Conservation (phyloP, 2,329 filamentous ascomycete genomes). For the Beauveria sp. region DNA sequence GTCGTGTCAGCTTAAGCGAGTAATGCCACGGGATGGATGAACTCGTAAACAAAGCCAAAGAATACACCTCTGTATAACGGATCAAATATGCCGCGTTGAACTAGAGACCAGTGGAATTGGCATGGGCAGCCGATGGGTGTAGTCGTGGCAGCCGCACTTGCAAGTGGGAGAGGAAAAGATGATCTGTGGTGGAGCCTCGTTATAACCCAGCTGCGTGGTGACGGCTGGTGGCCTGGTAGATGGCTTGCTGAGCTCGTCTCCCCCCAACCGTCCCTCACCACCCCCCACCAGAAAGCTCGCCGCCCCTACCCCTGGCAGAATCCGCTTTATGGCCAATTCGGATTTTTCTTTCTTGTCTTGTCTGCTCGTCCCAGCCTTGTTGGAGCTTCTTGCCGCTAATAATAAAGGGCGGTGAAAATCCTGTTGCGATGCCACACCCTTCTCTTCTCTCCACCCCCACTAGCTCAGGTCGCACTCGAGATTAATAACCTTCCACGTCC, state of each 20-base stretch:
- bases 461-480: conserved; percentile 7
- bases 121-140: neutral
- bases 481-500: conserved; percentile 8
- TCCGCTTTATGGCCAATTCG: conserved; percentile 7
- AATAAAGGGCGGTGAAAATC: conserved; percentile 14
- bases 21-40: neutral
- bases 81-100: neutral
- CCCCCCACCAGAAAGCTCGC: conserved; percentile 8
- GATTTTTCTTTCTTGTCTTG: neutral
- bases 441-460: conserved; percentile 2
- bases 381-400: neutral
- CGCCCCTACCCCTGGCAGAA: conserved; percentile 10
- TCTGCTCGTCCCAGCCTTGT: neutral
- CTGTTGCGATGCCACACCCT: conserved; percentile 1
- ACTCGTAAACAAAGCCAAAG: neutral
- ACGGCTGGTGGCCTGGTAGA: neutral
- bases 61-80: neutral
- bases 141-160: neutral
- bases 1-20: neutral
- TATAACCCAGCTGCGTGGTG: neutral
- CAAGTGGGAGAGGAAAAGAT: neutral
- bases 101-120: neutral
- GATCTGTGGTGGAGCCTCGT: neutral
- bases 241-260: neutral
- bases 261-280: neutral